phyloP scores from a whole-genome alignment of 2,329 filamentous ascomycete species.

The Akanthomyces dipterigenus region DNA sequence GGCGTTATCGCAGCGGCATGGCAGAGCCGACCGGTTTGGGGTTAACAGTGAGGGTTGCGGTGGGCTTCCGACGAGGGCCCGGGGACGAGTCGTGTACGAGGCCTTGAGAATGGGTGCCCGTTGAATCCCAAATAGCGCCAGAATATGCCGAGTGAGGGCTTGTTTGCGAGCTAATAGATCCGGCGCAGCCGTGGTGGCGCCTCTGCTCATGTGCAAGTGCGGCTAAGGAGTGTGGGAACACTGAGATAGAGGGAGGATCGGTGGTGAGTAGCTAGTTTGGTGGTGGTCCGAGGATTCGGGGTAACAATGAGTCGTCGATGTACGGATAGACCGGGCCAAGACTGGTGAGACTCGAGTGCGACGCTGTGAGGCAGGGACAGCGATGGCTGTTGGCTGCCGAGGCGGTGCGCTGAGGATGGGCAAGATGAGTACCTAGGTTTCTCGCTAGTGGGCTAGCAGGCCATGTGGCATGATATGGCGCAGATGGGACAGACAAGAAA shows the following conservation, averaged over 20 bases:
- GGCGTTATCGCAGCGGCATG: constrained; percentile 2
- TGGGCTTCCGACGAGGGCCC: neutral
- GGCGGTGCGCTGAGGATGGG: neutral
- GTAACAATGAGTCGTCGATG: neutral
- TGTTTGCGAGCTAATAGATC: neutral
- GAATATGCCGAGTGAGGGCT: neutral
- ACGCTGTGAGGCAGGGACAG: neutral
- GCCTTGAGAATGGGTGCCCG: neutral
- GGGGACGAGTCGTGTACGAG: neutral
- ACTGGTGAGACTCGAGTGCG: constrained; percentile 1
- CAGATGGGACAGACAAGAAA: neutral
- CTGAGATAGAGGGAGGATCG: too few species aligned
- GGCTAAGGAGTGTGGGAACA: neutral
- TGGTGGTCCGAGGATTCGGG: neutral
- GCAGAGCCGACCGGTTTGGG: constrained; percentile 5
- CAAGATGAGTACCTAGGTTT: neutral
- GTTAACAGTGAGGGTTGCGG: neutral
- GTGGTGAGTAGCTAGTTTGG: neutral
- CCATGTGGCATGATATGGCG: constrained; percentile 1
- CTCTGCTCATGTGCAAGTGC: neutral
- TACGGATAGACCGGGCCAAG: neutral
- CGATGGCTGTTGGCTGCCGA: neutral
- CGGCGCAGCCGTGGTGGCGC: constrained; percentile 4
- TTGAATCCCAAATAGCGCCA: neutral
- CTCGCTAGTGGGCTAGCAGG: neutral